Percentiles rank a stretch among this genome's conserved stretches.
These are phyloP conservation scores for Candida broadrunensis DNA, from an alignment of 805 yeast genomes.

Conservation along the genomic window DNA sequence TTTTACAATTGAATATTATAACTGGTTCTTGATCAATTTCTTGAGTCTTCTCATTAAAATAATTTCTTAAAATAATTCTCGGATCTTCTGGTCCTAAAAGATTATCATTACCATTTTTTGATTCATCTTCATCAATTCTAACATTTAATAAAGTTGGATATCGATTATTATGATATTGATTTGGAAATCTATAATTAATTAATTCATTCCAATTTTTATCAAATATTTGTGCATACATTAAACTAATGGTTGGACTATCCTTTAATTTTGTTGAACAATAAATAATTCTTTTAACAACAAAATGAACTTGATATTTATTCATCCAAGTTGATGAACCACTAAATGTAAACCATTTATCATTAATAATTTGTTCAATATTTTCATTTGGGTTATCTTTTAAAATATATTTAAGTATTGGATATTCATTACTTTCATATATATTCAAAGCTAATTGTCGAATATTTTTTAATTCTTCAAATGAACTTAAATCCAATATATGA, in stretches of 20 bases:
- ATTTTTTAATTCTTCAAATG: too few species aligned
- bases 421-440: too few species aligned
- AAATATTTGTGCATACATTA: constrained; percentile 19
- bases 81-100: constrained; percentile 17
- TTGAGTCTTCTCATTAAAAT: constrained; percentile 3
- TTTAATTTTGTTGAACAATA: constrained; percentile 17
- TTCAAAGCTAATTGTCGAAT: too few species aligned
- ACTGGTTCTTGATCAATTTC: constrained; percentile 18
- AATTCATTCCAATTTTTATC: constrained; percentile 19
- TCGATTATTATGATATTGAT: not conserved
- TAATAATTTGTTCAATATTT: too few species aligned
- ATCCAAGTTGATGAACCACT: constrained; percentile 13
- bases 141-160: constrained; percentile 9
- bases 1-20: constrained; percentile 17
- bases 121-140: constrained; percentile 2
- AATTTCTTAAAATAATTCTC: constrained; percentile 10
- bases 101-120: not conserved
- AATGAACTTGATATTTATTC: constrained; percentile 25
- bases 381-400: too few species aligned
- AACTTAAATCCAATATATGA: too few species aligned
- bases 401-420: too few species aligned
- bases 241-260: constrained; percentile 21
- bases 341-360: too few species aligned
- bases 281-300: constrained; percentile 24
- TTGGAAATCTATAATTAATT: constrained; percentile 7